Conservation (phyloP, 2,329 filamentous ascomycete genomes). For the Ophiosphaerella herpotricha region DNA sequence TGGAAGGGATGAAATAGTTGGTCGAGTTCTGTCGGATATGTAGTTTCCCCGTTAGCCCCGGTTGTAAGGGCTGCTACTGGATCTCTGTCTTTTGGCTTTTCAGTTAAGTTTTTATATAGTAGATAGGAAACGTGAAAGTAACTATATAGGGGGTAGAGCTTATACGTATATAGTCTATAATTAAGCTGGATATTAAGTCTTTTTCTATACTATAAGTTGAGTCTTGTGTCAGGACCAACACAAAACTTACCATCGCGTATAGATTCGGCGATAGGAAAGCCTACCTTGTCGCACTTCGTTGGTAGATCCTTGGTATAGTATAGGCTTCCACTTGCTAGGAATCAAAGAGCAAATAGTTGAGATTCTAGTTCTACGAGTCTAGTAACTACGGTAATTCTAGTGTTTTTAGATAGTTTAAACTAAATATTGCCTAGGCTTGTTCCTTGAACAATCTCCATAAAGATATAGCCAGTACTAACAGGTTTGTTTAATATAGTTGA, state of each 20-base stretch:
- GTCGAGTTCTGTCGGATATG: not conserved
- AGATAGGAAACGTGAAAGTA: not conserved
- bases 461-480: slow-evolving; percentile 46
- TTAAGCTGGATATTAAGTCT: slow-evolving; percentile 24
- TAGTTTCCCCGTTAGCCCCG: slow-evolving; percentile 13
- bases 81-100: slow-evolving; percentile 26
- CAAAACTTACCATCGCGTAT: slow-evolving; percentile 21
- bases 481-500: slow-evolving; percentile 44
- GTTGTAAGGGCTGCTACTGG: slow-evolving; percentile 27
- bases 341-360: slow-evolving; percentile 25
- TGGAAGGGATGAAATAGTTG: slow-evolving; percentile 3
- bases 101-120: slow-evolving; percentile 8
- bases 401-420: slow-evolving; percentile 31
- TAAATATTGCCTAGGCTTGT: slow-evolving; percentile 38
- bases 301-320: slow-evolving; percentile 30
- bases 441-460: slow-evolving; percentile 47
- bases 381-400: slow-evolving; percentile 25
- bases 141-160: not conserved
- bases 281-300: slow-evolving; percentile 12
- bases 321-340: slow-evolving; percentile 42
- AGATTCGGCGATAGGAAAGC: slow-evolving; percentile 13
- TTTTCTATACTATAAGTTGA: slow-evolving; percentile 38
- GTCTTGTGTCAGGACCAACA: slow-evolving; percentile 36
- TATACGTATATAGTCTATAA: slow-evolving; percentile 40
- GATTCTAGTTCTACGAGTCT: slow-evolving; percentile 37